Base-by-base conservation (phyloP, 306 rosid species). In the Morella rubra region DNA sequence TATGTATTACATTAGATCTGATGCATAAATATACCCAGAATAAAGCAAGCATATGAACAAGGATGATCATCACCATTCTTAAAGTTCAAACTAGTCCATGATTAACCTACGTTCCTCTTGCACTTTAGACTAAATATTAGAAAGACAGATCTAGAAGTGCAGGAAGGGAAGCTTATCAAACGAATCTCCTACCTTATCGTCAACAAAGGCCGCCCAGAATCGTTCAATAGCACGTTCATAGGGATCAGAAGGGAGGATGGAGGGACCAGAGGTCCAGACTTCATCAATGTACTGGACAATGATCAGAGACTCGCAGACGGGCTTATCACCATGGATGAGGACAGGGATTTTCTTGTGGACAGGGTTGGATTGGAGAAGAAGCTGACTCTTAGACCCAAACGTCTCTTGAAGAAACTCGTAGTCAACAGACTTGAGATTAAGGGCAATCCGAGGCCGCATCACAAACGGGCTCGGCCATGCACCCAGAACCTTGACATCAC, bases 291-390 rank as follows among this genome's bases (percentile, higher is more conserved):
- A n/a, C n/a, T n/a, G n/a, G n/a, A n/a, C n/a, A n/a, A n/a, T n/a
- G n/a, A n/a, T n/a, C n/a, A n/a, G n/a, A n/a, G 92, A 90, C 61
- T 90, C 92, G 11, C 82, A 78, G 7, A 90, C 44, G 77, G 96
- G 87, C n/a, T n/a, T n/a, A n/a, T n/a, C n/a, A n/a, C n/a, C n/a
- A n/a, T n/a, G n/a, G 32, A 27, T 27, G 32, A 27, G 32, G 32
- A 27, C 32, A 27, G 32, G 32, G 32, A 27, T 27, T 27, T 27
- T n/a, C n/a, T n/a, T n/a, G 82, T 86, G 50, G 3, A 90, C 83
- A 0, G 90, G 93, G 65, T 88, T 90, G 6, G 93, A 85, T 69
- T 85, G 78, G 58, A 90, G 87, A 32, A n/a, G 85, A 76, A 90
- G 91, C 71, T 70, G n/a, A 72, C 87, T 84, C 78, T 90, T 90